phyloP scores from a whole-genome alignment of 441 rosid species.

The Euphorbia celastroides region DNA sequence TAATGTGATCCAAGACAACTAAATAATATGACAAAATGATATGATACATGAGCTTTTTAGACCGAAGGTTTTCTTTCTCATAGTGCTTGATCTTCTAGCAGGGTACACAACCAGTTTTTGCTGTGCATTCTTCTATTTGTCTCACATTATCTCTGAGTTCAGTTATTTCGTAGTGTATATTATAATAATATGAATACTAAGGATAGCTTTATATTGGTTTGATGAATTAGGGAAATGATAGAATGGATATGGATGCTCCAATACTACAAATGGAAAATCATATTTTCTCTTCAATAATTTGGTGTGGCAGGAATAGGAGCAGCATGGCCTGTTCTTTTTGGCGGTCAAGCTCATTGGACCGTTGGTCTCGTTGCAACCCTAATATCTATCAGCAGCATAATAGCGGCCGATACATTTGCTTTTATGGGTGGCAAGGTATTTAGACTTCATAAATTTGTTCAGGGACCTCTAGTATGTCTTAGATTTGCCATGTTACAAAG shows the following conservation, averaged over 20 bases:
- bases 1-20: neutral
- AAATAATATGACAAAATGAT: neutral
- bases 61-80: neutral
- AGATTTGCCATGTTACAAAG: neutral
- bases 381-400: constrained; percentile 71
- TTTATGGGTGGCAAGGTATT: constrained; percentile 93
- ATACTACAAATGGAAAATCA: neutral
- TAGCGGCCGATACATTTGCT: constrained; percentile 88
- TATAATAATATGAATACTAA: neutral
- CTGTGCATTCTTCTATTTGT: neutral
- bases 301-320: constrained; percentile 55
- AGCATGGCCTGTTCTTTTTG: constrained; percentile 78
- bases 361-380: constrained; percentile 96
- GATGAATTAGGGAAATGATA: neutral
- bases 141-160: neutral
- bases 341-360: constrained; percentile 95
- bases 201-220: constrained; percentile 4
- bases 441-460: constrained; percentile 16
- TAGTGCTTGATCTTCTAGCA: neutral
- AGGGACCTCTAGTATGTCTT: neutral
- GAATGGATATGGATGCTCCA: neutral
- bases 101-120: neutral
- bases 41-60: neutral
- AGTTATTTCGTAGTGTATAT: neutral
- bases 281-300: constrained; percentile 1